Evolutionary conservation across 805 yeast genomes (phyloP).

Genomic region (Kuraishia capsulata): DNA sequence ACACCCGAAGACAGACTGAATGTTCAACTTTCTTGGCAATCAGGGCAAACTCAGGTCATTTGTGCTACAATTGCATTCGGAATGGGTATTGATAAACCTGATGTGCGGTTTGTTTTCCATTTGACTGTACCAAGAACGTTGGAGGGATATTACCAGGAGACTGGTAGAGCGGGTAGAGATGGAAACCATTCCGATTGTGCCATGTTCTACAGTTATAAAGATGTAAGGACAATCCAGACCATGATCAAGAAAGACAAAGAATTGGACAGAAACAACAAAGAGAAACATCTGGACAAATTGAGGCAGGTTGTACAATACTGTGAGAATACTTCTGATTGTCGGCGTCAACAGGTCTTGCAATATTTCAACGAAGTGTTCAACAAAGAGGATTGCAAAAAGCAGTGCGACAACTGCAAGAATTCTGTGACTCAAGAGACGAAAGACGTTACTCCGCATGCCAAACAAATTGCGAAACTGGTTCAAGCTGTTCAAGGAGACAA

Average conservation of each 20-base stretch:
- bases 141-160: constrained; percentile 96
- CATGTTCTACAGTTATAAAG: constrained; percentile 72
- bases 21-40: constrained; percentile 83
- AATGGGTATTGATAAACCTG: constrained; percentile 97
- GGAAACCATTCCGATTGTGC: constrained; percentile 77
- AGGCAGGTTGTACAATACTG: constrained; percentile 85
- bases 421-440: constrained; percentile 33
- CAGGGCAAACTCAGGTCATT: constrained; percentile 58
- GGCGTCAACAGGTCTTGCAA: constrained; percentile 80
- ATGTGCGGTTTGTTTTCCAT: constrained; percentile 88
- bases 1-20: constrained; percentile 57
- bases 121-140: constrained; percentile 79
- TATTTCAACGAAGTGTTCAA: constrained; percentile 84
- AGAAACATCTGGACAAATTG: constrained; percentile 67
- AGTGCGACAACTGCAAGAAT: constrained; percentile 80
- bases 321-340: constrained; percentile 83
- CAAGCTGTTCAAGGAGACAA: constrained; percentile 41
- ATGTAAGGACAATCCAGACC: constrained; percentile 66
- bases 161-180: constrained; percentile 98
- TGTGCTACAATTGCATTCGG: constrained; percentile 99
- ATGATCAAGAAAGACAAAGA: constrained; percentile 74
- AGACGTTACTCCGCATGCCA: constrained; percentile 64
- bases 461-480: constrained; percentile 51
- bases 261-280: constrained; percentile 52
- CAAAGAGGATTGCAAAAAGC: constrained; percentile 49